phyloP scores from a whole-genome alignment of 2,329 filamentous ascomycete species.

The Monilinia vaccinii-corymbosi region DNA sequence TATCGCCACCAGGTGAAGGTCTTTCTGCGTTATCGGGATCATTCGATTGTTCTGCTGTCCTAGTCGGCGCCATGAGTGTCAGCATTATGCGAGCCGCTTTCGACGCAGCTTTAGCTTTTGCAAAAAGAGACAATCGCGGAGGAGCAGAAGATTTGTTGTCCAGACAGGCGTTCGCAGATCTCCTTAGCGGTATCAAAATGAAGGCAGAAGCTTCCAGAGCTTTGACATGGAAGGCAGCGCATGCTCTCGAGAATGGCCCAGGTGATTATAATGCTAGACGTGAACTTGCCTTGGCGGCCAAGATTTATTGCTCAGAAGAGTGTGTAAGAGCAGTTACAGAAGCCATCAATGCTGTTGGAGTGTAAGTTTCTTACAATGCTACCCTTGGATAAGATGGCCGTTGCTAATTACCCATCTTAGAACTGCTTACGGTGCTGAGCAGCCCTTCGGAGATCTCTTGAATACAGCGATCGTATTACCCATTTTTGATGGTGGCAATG shows the following conservation, averaged over 20 bases:
- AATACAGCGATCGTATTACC: slow-evolving; percentile 39
- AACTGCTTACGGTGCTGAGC: slow-evolving; percentile 6
- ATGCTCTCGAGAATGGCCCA: slow-evolving; percentile 32
- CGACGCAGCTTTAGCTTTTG: slow-evolving; percentile 41
- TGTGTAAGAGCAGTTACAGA: slow-evolving; percentile 40
- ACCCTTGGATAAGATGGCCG: not conserved
- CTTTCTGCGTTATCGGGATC: slow-evolving; percentile 34
- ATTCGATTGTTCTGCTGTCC: slow-evolving; percentile 35
- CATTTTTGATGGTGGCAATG: slow-evolving; percentile 45
- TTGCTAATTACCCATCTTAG: slow-evolving; percentile 8
- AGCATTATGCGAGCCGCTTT: slow-evolving; percentile 46
- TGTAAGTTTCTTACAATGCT: slow-evolving; percentile 29
- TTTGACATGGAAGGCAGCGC: slow-evolving; percentile 43
- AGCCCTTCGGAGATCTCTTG: slow-evolving; percentile 35
- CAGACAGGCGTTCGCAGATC: slow-evolving; percentile 40
- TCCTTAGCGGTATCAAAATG: slow-evolving; percentile 44
- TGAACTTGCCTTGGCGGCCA: slow-evolving; percentile 41
- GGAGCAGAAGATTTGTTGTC: slow-evolving; percentile 38
- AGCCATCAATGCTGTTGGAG: slow-evolving; percentile 43
- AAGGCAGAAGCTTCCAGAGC: slow-evolving; percentile 38
- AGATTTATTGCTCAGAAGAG: slow-evolving; percentile 42
- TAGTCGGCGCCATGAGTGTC: slow-evolving; percentile 46
- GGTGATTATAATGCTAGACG: slow-evolving; percentile 25
- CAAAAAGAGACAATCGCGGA: slow-evolving; percentile 37
- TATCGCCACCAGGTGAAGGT: slow-evolving; percentile 37